Conservation (phyloP, 139 green algal species). For the Chlamydomonas incerta region DNA sequence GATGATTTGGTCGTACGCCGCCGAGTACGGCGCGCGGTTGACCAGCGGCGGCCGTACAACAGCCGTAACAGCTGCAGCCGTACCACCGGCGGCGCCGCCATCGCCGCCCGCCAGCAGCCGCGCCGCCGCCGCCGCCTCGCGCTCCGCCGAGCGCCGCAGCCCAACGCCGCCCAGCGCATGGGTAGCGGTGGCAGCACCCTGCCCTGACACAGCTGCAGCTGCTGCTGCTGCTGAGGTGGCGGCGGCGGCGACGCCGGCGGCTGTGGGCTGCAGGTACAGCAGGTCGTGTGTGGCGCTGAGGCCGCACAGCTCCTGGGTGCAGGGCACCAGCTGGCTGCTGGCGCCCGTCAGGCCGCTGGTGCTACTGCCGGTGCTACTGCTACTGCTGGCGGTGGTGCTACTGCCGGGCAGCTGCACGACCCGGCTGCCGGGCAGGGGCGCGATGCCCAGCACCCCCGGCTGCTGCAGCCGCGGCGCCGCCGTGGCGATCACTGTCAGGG, state of each 20-base stretch:
- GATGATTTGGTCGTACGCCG: background rate
- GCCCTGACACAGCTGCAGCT: too few relatives aligned
- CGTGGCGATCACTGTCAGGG: background rate
- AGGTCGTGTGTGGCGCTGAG: background rate
- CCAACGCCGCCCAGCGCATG: too few relatives aligned
- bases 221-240: too few relatives aligned
- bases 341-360: too few relatives aligned
- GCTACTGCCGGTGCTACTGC: background rate
- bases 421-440: background rate
- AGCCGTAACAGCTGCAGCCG: background rate
- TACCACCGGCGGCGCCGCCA: background rate
- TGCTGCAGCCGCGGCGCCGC: background rate
- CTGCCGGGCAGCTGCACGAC: background rate
- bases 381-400: too few relatives aligned
- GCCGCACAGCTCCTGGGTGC: background rate
- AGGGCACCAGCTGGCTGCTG: background rate
- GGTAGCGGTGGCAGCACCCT: too few relatives aligned
- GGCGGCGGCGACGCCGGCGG: too few relatives aligned
- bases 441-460: background rate
- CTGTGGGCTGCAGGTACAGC: background rate
- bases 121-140: background rate
- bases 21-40: slow-evolving; percentile 37
- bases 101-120: background rate
- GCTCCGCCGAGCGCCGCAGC: too few relatives aligned
- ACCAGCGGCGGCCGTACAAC: background rate